Percentiles rank a stretch among this genome's conserved stretches.
Evolutionary conservation across 345 rosid species (phyloP).

Genomic region (Ceriops tagal): DNA sequence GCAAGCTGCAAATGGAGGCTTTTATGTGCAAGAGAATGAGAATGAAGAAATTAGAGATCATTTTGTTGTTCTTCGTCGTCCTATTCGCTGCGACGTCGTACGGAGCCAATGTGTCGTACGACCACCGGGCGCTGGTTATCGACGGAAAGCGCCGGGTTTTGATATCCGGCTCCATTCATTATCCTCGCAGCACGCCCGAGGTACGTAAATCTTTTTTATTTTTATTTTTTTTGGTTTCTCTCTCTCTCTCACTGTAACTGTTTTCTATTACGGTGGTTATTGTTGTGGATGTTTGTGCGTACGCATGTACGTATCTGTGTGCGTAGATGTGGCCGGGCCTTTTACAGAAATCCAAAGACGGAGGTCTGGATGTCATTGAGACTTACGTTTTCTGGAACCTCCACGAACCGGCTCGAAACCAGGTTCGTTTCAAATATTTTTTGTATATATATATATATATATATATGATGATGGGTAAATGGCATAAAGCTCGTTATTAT

Average conservation of each 20-base stretch:
- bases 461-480: no score
- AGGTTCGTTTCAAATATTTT: constrained; percentile 40
- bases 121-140: constrained; percentile 68
- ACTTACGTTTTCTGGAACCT: constrained; percentile 88
- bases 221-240: no score
- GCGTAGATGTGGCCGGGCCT: constrained; percentile 97
- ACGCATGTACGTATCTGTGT: constrained; percentile 7
- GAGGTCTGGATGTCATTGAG: constrained; percentile 87
- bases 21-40: background rate
- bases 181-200: constrained; percentile 93
- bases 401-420: constrained; percentile 77
- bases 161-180: constrained; percentile 91
- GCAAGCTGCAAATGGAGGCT: background rate
- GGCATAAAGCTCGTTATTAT: background rate
- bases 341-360: constrained; percentile 91
- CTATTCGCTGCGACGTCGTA: constrained; percentile 34
- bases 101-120: constrained; percentile 65
- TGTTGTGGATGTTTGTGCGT: no score
- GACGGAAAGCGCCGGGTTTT: constrained; percentile 72
- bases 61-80: constrained; percentile 15
- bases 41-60: constrained; percentile 10
- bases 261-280: background rate
- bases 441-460: background rate
- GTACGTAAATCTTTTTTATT: constrained; percentile 21
- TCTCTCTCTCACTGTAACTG: background rate